Evolutionary conservation across 306 rosid genomes (phyloP).

Genomic region (Casuarina equisetifolia): DNA sequence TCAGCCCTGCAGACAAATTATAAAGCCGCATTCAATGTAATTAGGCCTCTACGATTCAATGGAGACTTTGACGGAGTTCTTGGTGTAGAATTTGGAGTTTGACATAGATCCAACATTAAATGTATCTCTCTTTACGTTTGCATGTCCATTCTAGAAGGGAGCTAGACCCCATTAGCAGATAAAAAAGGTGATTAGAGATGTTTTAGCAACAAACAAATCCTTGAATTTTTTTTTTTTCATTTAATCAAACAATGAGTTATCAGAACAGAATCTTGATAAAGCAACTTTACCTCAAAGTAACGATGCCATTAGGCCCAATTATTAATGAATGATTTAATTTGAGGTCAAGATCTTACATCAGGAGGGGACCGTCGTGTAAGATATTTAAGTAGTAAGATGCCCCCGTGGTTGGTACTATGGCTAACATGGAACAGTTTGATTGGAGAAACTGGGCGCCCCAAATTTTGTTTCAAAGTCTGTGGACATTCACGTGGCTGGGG

Average conservation of each 20-base stretch:
- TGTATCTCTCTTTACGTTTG: too few species aligned
- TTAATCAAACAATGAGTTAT: background rate
- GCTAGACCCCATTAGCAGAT: background rate
- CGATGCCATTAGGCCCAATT: background rate
- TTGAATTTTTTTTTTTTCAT: background rate
- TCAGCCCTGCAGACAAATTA: background rate
- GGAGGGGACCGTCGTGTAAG: background rate
- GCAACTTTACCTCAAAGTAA: conserved; percentile 4
- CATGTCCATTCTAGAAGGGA: background rate
- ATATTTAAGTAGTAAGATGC: background rate
- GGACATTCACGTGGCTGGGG: conserved; percentile 2
- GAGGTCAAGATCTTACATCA: background rate
- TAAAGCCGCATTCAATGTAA: background rate
- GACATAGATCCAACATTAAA: background rate
- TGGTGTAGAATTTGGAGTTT: background rate
- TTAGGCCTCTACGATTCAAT: background rate
- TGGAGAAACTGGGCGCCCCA: background rate
- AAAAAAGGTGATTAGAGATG: background rate
- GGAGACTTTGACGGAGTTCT: background rate
- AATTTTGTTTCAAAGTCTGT: background rate
- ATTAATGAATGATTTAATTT: background rate
- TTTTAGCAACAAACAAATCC: background rate
- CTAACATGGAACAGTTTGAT: background rate
- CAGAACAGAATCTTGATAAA: conserved; percentile 1
- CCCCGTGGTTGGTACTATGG: background rate